Base-by-base conservation (phyloP, 805 yeast genomes). In the Maudiozyma pseudohumilis region DNA sequence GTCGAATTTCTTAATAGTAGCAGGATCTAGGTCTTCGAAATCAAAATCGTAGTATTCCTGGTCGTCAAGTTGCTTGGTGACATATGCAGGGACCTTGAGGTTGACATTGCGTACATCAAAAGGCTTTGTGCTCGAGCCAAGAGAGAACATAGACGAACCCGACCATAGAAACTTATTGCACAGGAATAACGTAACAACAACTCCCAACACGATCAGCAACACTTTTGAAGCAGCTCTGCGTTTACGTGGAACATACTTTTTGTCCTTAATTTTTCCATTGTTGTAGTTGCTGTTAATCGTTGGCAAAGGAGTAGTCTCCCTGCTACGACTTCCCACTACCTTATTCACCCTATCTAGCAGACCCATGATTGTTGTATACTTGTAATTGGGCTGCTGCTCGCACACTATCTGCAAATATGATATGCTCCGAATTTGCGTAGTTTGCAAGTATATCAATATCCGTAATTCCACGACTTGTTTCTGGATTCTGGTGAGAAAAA, bases 1-100 rank as follows among this genome's bases (percentile, higher is more conserved):
- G 41, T 65, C 68, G 41, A 54, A 65, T 41, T 63, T 63, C 17
- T 43, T 27, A 15, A 65, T 40, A 8, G 46, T 48, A 12, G 50
- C 53, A 11, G 47, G 42, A 39, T 66, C 68, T n/a, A 63, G 44
- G 18, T 49, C 44, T 41, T 58, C 57, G 41, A 58, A 55, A 42
- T 61, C 63, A 35, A 46, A 51, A 40, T 60, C 48, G 38, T 60
- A 60, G 32, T 60, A 60, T 29, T 57, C 63, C 16, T 44, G 36
- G 13, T 56, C 63, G n/a, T 42, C 43, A 18, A 59, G 36, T 1
- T 42, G 33, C 26, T 39, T 33, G 6, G 55, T 49, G 17, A 41
- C 42, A 28, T 45, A 44, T 7, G 25, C 11, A 6, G 35, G 26
- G 3, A 15, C 33, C 15, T 34, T 22, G 15, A 23, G 11, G 19